Base-by-base conservation (phyloP, 305 asterid genomes). In the Fraxinus nigra region DNA sequence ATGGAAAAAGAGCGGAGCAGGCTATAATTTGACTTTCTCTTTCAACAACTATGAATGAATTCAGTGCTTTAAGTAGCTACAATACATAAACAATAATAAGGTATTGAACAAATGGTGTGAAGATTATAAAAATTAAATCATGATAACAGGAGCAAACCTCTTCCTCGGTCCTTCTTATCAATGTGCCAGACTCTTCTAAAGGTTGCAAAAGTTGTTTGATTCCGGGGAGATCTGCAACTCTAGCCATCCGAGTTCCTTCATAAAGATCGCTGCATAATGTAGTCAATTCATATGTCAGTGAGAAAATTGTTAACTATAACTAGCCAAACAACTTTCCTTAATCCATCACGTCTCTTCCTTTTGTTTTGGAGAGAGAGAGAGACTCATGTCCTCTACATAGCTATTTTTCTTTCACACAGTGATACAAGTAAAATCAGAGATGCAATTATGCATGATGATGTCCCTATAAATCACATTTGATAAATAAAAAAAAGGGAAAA, bases 21-120 rank as follows among this genome's bases (percentile, higher is more conserved):
- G 98, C 99, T 80, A 92, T 93, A 43, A 96, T 80, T 65, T 96
- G 98, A 79, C 98, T 97, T 82, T 96, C 99, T 90, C 99, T 93
- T 88, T 96, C 99, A 82, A 89, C 91, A 65, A 96, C 98, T 82
- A 90, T 86, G 87, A 91, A 90, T 10, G 87, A 90, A 48, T 90
- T 90, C 87, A 93, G 74, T 48, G 98, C 89, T 83, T 87, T 84
- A 80, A 83, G 89, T 67, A 96, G 90, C 99, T 96, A 84, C 81
- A 86, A 84, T 26, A 54, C 38, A 78, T 22, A 35, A 56, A 72
- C 79, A 48, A 69, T 6, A 38, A 63, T 81, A 20, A 83, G 72
- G 18, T 75, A 78, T 13, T 48, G 38, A 77, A 34, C 61, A 80
- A 16, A 67, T 75, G 82, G 77, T 69, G 59, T 43, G 65, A 75